These are phyloP conservation scores for Candolleomyces efflorescens DNA, from an alignment of 768 basidiomycete species.

Conservation along the genomic window DNA sequence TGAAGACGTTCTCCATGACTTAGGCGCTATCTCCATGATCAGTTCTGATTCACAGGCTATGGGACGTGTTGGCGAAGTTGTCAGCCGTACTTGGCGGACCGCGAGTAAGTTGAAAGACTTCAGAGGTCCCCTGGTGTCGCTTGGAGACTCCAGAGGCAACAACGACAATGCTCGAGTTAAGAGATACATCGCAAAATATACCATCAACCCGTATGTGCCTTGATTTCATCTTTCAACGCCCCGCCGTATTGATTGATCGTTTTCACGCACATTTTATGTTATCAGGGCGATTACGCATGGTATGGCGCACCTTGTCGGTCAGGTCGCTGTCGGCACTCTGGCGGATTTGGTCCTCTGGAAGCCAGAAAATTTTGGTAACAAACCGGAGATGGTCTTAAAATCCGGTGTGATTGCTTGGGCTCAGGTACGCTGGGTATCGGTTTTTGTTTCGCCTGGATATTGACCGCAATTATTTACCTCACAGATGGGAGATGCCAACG, in stretches of 20 bases:
- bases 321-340: constrained; percentile 74
- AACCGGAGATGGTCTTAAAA: constrained; percentile 94
- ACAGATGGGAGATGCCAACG: constrained; percentile 97
- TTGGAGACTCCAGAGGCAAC: constrained; percentile 62
- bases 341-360: constrained; percentile 97
- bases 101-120: constrained; percentile 90
- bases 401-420: constrained; percentile 91
- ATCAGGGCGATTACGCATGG: constrained; percentile 90
- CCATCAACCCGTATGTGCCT: constrained; percentile 80
- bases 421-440: constrained; percentile 67
- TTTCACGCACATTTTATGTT: not conserved
- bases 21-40: constrained; percentile 94
- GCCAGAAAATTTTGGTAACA: constrained; percentile 87
- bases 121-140: constrained; percentile 62
- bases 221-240: not conserved
- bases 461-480: not conserved
- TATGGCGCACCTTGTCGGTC: constrained; percentile 82
- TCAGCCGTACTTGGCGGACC: constrained; percentile 92
- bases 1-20: constrained; percentile 92
- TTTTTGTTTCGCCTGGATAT: not conserved
- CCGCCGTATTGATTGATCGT: constrained; percentile 4
- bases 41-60: constrained; percentile 97
- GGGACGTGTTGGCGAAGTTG: constrained; percentile 95
- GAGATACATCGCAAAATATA: constrained; percentile 94
- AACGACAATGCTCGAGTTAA: constrained; percentile 90